Percentiles rank a stretch among this genome's conserved stretches.
phyloP scores from a whole-genome alignment of 306 rosid genomes.

The Cucumis melo region DNA sequence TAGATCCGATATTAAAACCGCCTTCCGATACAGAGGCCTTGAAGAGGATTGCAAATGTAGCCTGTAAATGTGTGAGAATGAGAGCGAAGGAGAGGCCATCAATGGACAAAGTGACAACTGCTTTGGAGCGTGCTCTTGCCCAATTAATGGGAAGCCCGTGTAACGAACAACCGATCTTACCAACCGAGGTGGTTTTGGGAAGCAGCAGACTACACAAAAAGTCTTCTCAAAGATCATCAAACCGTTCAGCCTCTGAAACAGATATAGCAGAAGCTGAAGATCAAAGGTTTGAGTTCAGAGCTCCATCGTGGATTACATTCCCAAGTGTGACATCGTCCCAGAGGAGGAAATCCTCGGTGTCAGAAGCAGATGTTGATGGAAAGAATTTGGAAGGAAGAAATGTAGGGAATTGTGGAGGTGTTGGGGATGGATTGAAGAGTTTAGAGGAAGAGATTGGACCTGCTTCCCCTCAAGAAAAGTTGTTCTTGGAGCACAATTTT shows the following conservation, averaged over 20 bases:
- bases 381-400: constrained; percentile 49
- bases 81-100: constrained; percentile 96
- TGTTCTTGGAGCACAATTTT: constrained; percentile 87
- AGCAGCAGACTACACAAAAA: constrained; percentile 84
- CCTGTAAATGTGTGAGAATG: constrained; percentile 88
- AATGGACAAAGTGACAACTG: constrained; percentile 94
- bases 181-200: constrained; percentile 88
- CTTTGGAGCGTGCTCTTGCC: constrained; percentile 74
- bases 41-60: constrained; percentile 87
- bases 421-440: constrained; percentile 72
- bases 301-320: constrained; percentile 94
- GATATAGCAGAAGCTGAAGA: constrained; percentile 71
- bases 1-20: constrained; percentile 57
- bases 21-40: constrained; percentile 71
- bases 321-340: constrained; percentile 98
- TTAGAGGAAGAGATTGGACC: constrained; percentile 96
- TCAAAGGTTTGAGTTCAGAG: constrained; percentile 71
- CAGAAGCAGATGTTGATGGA: constrained; percentile 76
- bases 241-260: constrained; percentile 58
- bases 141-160: constrained; percentile 85
- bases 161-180: constrained; percentile 86
- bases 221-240: constrained; percentile 74
- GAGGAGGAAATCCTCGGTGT: constrained; percentile 76
- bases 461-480: constrained; percentile 77
- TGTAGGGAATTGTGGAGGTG: constrained; percentile 30